Base-by-base conservation (phyloP, 2,329 filamentous ascomycete genomes). In the Ceratocystiopsis sp. region DNA sequence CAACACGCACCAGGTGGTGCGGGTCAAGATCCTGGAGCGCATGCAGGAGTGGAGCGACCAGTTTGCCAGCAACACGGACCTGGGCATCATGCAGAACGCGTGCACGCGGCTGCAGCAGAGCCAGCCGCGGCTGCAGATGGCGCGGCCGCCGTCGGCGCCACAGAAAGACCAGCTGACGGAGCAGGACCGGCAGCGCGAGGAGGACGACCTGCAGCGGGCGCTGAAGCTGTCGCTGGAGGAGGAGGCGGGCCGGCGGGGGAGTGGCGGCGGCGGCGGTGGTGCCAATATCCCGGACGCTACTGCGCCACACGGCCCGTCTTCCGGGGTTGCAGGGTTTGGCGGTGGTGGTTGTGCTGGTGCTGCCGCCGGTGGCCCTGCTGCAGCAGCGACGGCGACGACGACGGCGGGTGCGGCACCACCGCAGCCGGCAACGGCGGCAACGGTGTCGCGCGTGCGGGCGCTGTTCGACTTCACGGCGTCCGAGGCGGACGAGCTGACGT, bases 41-140 rank as follows among this genome's bases (percentile, higher is more conserved):
- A 96, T 96, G 85, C 80, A 83, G 59, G 84, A 89, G 50, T 98
- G 91, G 91, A 78, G 82, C 45, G 84, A 91, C 55, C 93, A 95
- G 84, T 96, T 96, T 59, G 74, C 75, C 54, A 78, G 73, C 47
- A 85, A 95, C 57, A 75, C 86, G 12, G 89, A 95, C 57, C 73
- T 98, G 47, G 91, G 91, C 16, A 93, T 98, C 58, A 98, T 98
- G 91, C 82, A 87, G 59, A 84, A 93, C 56, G 87, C 89, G 46
- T 96, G 89, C 61, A 79, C 79, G 64, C 84, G 81, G 58, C 68
- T 96, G 49, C 93, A 94, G 68, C 66, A 68, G 60, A 63, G 61
- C 73, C 89, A 98, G 63, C 91, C 91, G 3, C 89, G 84, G 51
- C 65, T 98, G 43, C 84, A 93, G 49, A 74, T 87, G 33, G 25